These are phyloP conservation scores for Ceratorhiza oryzae-sativae DNA, from an alignment of 1,284 basidiomycete genomes.

Conservation along the genomic window DNA sequence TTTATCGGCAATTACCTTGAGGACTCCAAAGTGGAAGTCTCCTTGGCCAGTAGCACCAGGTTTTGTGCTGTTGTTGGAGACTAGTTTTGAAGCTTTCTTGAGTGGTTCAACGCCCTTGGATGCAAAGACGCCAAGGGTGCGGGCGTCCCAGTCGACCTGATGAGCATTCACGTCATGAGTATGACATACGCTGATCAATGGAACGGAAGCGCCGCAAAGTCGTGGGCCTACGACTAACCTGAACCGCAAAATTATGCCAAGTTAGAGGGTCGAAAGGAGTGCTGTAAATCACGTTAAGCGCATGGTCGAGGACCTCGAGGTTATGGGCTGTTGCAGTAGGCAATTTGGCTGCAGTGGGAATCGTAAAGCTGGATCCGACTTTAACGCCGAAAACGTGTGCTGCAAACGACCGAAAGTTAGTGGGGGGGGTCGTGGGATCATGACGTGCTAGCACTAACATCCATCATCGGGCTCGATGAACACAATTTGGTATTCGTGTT, in stretches of 20 bases:
- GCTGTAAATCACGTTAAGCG: constrained; percentile 53
- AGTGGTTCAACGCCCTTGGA: constrained; percentile 33
- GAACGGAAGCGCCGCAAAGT: not conserved
- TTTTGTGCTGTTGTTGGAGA: constrained; percentile 39
- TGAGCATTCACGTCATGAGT: not conserved
- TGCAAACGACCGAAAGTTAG: not conserved
- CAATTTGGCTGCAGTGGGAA: constrained; percentile 52
- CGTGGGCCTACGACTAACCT: not conserved
- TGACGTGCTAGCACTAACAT: constrained; percentile 39
- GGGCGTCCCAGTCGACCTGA: constrained; percentile 55
- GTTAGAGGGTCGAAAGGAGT: constrained; percentile 39
- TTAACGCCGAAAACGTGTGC: constrained; percentile 57
- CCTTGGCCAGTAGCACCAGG: constrained; percentile 43
- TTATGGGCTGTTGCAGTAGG: constrained; percentile 39
- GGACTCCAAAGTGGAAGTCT: constrained; percentile 42
- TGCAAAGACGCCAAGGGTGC: constrained; percentile 48
- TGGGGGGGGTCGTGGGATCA: not conserved
- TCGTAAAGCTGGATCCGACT: constrained; percentile 50
- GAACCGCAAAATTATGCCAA: constrained; percentile 45
- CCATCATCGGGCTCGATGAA: constrained; percentile 67
- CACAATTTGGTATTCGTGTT: constrained; percentile 59
- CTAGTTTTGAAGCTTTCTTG: constrained; percentile 39
- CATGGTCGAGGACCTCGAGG: constrained; percentile 57
- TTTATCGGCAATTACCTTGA: constrained; percentile 11
- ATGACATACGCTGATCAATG: not conserved